Percentiles rank a stretch among this genome's conserved stretches.
Conservation (phyloP, 164 flowering plant species). For the Tetrastigma voinierianum region DNA sequence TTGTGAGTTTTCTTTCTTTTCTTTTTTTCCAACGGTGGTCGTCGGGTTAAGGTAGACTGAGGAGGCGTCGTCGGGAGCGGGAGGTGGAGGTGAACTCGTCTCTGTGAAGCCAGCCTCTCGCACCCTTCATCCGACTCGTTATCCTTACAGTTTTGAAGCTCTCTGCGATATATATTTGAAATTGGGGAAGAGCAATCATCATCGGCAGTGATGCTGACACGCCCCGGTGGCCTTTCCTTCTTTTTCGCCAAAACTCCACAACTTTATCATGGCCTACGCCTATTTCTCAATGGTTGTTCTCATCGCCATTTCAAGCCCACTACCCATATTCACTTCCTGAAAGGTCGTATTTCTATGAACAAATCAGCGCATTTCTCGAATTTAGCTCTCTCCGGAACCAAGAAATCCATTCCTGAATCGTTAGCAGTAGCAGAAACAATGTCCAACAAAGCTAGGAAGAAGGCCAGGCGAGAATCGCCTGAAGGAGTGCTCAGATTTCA, state of each 20-base stretch:
- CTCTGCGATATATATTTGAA: too few species aligned
- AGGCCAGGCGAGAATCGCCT: slow-evolving; percentile 50
- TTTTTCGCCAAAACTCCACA: slow-evolving; percentile 20
- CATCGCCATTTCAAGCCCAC: background rate
- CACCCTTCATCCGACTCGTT: too few species aligned
- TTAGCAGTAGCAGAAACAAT: background rate
- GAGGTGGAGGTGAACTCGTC: too few species aligned
- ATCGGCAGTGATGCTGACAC: too few species aligned
- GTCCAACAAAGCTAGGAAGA: slow-evolving; percentile 40
- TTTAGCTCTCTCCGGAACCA: slow-evolving; percentile 14
- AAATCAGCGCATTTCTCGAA: slow-evolving; percentile 13
- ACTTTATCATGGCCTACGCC: background rate
- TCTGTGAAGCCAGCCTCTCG: too few species aligned
- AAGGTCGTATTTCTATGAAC: background rate
- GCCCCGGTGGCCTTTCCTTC: too few species aligned
- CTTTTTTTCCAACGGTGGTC: too few species aligned
- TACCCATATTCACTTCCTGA: background rate
- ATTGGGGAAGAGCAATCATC: too few species aligned
- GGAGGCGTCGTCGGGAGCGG: too few species aligned
- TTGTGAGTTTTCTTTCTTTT: too few species aligned
- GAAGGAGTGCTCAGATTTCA: slow-evolving; percentile 46
- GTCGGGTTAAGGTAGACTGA: too few species aligned
- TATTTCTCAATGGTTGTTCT: background rate
- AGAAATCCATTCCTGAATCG: slow-evolving; percentile 5
- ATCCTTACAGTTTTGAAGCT: too few species aligned